Evolutionary conservation across 2,329 filamentous ascomycete genomes (phyloP), one percentile per base, ranked within the genome.

Genomic region (Neofusicoccum sp.): DNA sequence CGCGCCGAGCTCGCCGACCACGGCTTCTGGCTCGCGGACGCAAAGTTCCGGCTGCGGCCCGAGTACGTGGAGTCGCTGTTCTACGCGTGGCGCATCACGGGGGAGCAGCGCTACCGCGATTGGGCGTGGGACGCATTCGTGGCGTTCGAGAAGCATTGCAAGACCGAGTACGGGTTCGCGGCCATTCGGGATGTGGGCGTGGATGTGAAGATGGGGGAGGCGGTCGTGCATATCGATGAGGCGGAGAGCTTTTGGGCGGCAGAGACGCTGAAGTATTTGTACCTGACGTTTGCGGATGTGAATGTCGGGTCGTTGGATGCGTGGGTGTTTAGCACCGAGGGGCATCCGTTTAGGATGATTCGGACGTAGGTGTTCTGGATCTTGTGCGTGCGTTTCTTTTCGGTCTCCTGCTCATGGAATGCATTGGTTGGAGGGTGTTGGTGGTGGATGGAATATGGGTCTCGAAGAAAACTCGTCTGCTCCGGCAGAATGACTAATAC

Each of bases 251-350:
- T 74, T 39, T 78, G 75, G 73, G 73, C 73, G 7, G 75, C 76
- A 0, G 75, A 78, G 68, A 78, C 77, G 62, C 64, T 79, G 28
- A 79, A 78, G 68, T 79, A 78, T 67, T 66, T 76, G 5, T 79
- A 71, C 65, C 65, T 79, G n/a, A 74, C 75, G 2, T 78, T 79
- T 65, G 65, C 68, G 3, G 71, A 76, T 60, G 71, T 70, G 4
- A 69, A 74, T 4, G 71, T 73, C 1, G 75, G 70, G 64, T 77
- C 70, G 65, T 65, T 79, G 66, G 75, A 79, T 69, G 69, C 69
- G 6, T 79, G 76, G 77, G 77, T 79, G 22, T 80, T 79, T 67
- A 81, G 74, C 64, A 80, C 78, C 4, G 79, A 79, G 67, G 77
- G 73, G 6, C 76, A 77, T 73, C 64, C 70, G 5, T 77, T 79